phyloP scores from a whole-genome alignment of 1,284 basidiomycete genomes.

The Irpex sp. region DNA sequence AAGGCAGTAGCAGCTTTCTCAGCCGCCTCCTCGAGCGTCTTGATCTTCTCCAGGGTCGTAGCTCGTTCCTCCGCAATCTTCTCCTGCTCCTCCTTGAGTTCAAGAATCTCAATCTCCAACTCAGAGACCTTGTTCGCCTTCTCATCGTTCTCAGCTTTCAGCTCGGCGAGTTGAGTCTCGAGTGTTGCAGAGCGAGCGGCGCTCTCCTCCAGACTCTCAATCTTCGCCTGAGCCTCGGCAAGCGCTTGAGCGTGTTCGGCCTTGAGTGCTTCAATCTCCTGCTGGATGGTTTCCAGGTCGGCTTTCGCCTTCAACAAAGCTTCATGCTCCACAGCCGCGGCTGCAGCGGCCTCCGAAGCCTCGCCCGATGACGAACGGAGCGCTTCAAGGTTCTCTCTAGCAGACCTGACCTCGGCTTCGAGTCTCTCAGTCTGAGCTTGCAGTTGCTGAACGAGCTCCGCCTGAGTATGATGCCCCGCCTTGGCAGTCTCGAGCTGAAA shows the following conservation, averaged over 20 bases:
- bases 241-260: constrained; percentile 46
- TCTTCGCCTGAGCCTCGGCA: constrained; percentile 42
- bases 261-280: constrained; percentile 51
- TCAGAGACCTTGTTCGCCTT: constrained; percentile 71
- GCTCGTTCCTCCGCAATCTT: constrained; percentile 55
- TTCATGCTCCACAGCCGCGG: constrained; percentile 58
- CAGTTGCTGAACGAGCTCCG: constrained; percentile 43
- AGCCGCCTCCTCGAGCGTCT: constrained; percentile 50
- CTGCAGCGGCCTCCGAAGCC: constrained; percentile 38
- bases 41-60: constrained; percentile 43
- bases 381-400: constrained; percentile 49
- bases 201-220: constrained; percentile 42
- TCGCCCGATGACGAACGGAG: constrained; percentile 45
- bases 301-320: constrained; percentile 61
- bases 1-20: constrained; percentile 43
- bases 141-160: constrained; percentile 72
- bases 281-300: constrained; percentile 52
- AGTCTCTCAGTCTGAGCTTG: constrained; percentile 48
- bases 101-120: constrained; percentile 76
- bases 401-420: constrained; percentile 46
- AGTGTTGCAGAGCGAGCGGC: constrained; percentile 42
- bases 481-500: constrained; percentile 51
- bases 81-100: constrained; percentile 71
- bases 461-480: constrained; percentile 35
- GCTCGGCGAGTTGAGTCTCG: constrained; percentile 47